Conservation (phyloP, 495 filamentous ascomycete genomes). For the Astrothelium macrocarpum region DNA sequence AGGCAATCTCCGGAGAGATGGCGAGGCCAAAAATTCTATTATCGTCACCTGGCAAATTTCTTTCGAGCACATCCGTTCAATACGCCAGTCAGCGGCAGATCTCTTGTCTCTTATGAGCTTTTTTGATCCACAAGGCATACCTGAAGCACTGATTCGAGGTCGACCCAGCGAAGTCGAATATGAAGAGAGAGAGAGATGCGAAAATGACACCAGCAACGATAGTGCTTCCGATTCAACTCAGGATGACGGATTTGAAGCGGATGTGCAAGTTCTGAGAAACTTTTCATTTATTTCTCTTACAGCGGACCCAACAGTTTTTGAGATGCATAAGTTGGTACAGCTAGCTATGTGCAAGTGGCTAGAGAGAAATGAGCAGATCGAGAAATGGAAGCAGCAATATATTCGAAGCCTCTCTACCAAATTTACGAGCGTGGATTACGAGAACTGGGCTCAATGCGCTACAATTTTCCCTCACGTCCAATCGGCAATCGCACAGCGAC, state of each 20-base stretch:
- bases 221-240: conserved; percentile 13
- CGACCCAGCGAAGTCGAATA: background rate
- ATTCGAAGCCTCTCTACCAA: conserved; percentile 21
- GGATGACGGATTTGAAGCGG: conserved; percentile 34
- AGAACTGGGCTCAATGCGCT: conserved; percentile 11
- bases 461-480: conserved; percentile 23
- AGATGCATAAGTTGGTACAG: conserved; percentile 19
- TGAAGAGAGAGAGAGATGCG: conserved; percentile 11
- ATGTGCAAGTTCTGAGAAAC: conserved; percentile 33
- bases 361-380: conserved; percentile 17
- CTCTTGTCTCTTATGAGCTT: conserved; percentile 34
- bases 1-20: conserved; percentile 11
- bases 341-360: conserved; percentile 29
- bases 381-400: conserved; percentile 27
- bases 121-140: conserved; percentile 23
- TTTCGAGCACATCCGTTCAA: conserved; percentile 14
- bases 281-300: conserved; percentile 37
- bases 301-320: conserved; percentile 9
- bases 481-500: conserved; percentile 1
- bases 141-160: conserved; percentile 21
- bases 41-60: conserved; percentile 19
- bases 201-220: background rate
- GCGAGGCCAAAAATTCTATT: conserved; percentile 10
- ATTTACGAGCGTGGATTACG: conserved; percentile 8
- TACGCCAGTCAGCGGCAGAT: conserved; percentile 25